Conservation (phyloP, 176 grass and related monocot genomes). For the Cenchrus purpureus region DNA sequence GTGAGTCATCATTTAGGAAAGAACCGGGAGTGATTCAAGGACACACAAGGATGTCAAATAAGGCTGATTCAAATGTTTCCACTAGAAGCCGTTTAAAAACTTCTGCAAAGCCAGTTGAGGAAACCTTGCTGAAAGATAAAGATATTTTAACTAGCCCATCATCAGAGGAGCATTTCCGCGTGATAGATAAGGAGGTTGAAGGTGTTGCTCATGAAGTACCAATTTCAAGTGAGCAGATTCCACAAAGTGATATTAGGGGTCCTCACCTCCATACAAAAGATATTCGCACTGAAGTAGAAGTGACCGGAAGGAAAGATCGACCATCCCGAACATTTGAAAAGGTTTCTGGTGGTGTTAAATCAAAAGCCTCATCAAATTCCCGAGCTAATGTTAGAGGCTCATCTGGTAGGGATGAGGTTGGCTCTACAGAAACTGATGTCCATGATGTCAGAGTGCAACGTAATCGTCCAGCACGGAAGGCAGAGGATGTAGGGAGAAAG, state of each 20-base stretch:
- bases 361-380: slow-evolving; percentile 52
- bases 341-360: slow-evolving; percentile 44
- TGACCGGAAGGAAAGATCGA: slow-evolving; percentile 40
- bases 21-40: slow-evolving; percentile 40
- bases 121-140: slow-evolving; percentile 36
- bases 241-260: slow-evolving; percentile 45
- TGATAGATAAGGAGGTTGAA: slow-evolving; percentile 46
- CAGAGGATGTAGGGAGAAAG: slow-evolving; percentile 52
- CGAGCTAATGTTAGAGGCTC: slow-evolving; percentile 45
- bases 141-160: slow-evolving; percentile 13
- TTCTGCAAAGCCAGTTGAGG: slow-evolving; percentile 46
- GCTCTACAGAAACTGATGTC: slow-evolving; percentile 47
- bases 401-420: slow-evolving; percentile 40
- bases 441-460: slow-evolving; percentile 41
- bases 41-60: slow-evolving; percentile 29
- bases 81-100: slow-evolving; percentile 49
- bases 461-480: slow-evolving; percentile 46
- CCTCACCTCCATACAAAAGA: slow-evolving; percentile 48
- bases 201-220: slow-evolving; percentile 35
- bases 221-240: slow-evolving; percentile 45
- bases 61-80: slow-evolving; percentile 48
- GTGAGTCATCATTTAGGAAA: slow-evolving; percentile 49
- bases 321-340: slow-evolving; percentile 47
- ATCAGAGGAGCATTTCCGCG: slow-evolving; percentile 28
- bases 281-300: slow-evolving; percentile 43